A percentile compares a stretch with the other conserved stretches of the same genome.
These are phyloP conservation scores for Coix lacrymajobi DNA, from an alignment of 176 grass and related monocot genomes.

Conservation along the genomic window DNA sequence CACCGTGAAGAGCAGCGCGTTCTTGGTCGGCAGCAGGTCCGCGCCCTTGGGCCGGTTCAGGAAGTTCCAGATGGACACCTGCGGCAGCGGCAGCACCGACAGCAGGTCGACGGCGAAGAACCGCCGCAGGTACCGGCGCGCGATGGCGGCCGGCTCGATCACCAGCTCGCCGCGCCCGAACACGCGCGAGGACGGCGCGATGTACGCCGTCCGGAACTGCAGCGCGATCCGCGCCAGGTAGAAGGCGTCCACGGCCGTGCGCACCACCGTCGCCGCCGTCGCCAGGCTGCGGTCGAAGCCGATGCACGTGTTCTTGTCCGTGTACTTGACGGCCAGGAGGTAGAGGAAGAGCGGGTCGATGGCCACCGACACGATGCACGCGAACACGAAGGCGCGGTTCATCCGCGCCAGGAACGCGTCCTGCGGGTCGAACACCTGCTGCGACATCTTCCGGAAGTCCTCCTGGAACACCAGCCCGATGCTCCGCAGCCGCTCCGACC, in stretches of 20 bases:
- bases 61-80: slow-evolving; percentile 59
- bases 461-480: slow-evolving; percentile 72
- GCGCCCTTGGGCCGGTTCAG: slow-evolving; percentile 32
- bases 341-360: slow-evolving; percentile 88
- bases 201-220: slow-evolving; percentile 81
- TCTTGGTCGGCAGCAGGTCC: slow-evolving; percentile 53
- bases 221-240: slow-evolving; percentile 68
- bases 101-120: slow-evolving; percentile 77
- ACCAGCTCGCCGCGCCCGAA: slow-evolving; percentile 94
- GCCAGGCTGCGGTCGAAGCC: slow-evolving; percentile 57
- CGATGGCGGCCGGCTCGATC: slow-evolving; percentile 53
- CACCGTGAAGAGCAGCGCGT: slow-evolving; percentile 52
- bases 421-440: slow-evolving; percentile 80
- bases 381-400: slow-evolving; percentile 61
- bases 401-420: slow-evolving; percentile 65
- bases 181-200: slow-evolving; percentile 82
- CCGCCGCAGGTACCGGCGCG: slow-evolving; percentile 44
- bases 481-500: slow-evolving; percentile 52
- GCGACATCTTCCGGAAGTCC: slow-evolving; percentile 51
- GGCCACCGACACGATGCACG: slow-evolving; percentile 64
- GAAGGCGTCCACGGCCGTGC: slow-evolving; percentile 62
- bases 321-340: slow-evolving; percentile 42
- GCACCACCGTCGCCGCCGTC: slow-evolving; percentile 30
- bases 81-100: slow-evolving; percentile 63
- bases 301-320: slow-evolving; percentile 46